These are phyloP conservation scores for Lentinula detonsa DNA, from an alignment of 768 basidiomycete genomes.

Conservation along the genomic window DNA sequence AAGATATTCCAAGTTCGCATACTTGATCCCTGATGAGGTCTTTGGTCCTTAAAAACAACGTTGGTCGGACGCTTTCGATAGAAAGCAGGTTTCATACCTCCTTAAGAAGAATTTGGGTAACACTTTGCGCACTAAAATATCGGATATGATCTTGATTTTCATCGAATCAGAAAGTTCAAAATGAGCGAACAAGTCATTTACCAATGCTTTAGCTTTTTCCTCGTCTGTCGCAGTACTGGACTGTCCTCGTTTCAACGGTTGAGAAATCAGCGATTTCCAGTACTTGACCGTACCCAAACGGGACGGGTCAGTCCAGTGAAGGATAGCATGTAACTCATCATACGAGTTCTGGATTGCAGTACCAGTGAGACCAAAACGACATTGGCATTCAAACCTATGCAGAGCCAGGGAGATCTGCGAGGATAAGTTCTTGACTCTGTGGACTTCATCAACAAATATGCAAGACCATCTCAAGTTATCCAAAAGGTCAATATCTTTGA, in stretches of 20 bases:
- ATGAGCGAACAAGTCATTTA: slow-evolving; percentile 18
- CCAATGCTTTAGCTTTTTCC: slow-evolving; percentile 48
- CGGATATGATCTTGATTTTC: slow-evolving; percentile 44
- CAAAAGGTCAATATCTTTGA: slow-evolving; percentile 63
- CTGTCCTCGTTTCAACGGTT: slow-evolving; percentile 65
- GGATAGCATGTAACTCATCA: slow-evolving; percentile 85
- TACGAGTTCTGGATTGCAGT: slow-evolving; percentile 81
- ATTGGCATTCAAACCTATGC: slow-evolving; percentile 57
- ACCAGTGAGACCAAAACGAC: slow-evolving; percentile 85
- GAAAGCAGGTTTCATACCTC: slow-evolving; percentile 36
- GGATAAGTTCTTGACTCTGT: slow-evolving; percentile 76
- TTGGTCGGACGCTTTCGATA: not conserved
- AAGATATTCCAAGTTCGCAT: not conserved
- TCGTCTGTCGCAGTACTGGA: slow-evolving; percentile 58
- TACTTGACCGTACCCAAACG: slow-evolving; percentile 64
- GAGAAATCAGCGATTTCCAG: slow-evolving; percentile 70
- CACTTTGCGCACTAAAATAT: slow-evolving; percentile 55
- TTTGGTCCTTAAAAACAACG: slow-evolving; percentile 49
- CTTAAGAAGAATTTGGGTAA: slow-evolving; percentile 82
- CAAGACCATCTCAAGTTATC: slow-evolving; percentile 67
- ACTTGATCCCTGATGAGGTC: slow-evolving; percentile 69
- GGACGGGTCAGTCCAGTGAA: slow-evolving; percentile 90
- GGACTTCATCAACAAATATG: slow-evolving; percentile 85
- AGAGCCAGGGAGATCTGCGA: slow-evolving; percentile 65
- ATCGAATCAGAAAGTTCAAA: not conserved